Conservation (phyloP, 352 stramenopile species). For the Phytopythium montanum region DNA sequence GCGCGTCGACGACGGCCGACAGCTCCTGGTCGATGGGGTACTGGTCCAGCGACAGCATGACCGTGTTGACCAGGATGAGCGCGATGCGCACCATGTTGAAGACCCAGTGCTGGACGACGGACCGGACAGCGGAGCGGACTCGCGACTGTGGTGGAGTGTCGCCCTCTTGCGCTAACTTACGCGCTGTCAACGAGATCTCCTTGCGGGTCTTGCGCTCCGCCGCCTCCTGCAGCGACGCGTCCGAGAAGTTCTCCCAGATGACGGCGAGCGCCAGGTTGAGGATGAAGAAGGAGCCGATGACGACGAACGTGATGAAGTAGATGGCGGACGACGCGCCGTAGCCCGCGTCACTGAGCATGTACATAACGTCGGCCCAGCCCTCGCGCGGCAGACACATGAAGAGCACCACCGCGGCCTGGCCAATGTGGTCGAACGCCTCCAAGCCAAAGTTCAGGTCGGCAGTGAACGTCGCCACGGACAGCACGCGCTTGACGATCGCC, state of each 20-base stretch:
- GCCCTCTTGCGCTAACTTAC: neutral
- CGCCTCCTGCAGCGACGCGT: conserved; percentile 49
- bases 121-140: conserved; percentile 15
- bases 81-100: conserved; percentile 48
- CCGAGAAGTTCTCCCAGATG: conserved; percentile 81
- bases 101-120: conserved; percentile 36
- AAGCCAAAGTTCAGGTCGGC: conserved; percentile 80
- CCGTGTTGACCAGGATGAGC: conserved; percentile 80
- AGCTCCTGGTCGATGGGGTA: conserved; percentile 44
- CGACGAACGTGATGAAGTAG: conserved; percentile 86
- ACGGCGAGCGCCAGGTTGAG: conserved; percentile 90
- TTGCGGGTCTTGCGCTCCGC: conserved; percentile 34
- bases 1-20: conserved; percentile 31
- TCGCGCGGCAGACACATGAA: conserved; percentile 90
- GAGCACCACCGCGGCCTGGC: conserved; percentile 71
- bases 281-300: conserved; percentile 89
- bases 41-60: conserved; percentile 78
- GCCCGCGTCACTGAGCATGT: conserved; percentile 53
- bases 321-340: conserved; percentile 36
- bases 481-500: conserved; percentile 22
- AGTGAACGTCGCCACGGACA: conserved; percentile 42
- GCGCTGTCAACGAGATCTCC: conserved; percentile 11
- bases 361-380: conserved; percentile 82
- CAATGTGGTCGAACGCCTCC: conserved; percentile 88
- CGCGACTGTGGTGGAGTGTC: conserved; percentile 11